A percentile compares a stretch with the other conserved stretches of the same genome.
These are phyloP conservation scores for Microbotryum scabiosae DNA, from an alignment of 1,284 basidiomycete genomes.

Conservation along the genomic window DNA sequence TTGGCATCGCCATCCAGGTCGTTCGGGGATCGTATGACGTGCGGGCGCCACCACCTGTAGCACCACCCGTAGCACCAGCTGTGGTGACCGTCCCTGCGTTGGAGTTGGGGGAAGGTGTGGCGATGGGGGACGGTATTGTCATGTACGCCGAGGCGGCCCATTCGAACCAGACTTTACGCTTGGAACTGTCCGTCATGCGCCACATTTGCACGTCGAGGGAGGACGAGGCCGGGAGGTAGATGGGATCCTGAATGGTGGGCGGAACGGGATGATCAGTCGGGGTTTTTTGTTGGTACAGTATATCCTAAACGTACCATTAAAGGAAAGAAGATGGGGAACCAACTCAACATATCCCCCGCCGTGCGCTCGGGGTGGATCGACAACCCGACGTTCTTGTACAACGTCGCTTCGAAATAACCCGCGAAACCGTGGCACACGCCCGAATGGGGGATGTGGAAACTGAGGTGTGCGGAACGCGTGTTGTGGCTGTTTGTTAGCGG, in stretches of 20 bases:
- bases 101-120: conserved; percentile 2
- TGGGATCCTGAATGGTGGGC: conserved; percentile 57
- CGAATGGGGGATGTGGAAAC: conserved; percentile 89
- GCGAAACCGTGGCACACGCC: conserved; percentile 94
- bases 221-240: conserved; percentile 84
- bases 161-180: conserved; percentile 93
- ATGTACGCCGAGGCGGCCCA: conserved; percentile 93
- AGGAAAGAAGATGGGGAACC: conserved; percentile 98
- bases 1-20: not conserved
- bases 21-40: not conserved
- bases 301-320: conserved; percentile 49
- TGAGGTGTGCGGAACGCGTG: conserved; percentile 46
- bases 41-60: not conserved
- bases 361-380: conserved; percentile 89
- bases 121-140: conserved; percentile 37
- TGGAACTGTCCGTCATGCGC: conserved; percentile 66
- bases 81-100: conserved; percentile 6
- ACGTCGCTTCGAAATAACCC: conserved; percentile 92
- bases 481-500: conserved; percentile 44
- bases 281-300: not conserved
- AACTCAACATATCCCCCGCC: conserved; percentile 91
- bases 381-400: conserved; percentile 79
- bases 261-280: not conserved
- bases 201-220: conserved; percentile 91
- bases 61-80: conserved; percentile 12